Evolutionary conservation across 345 rosid genomes (phyloP).

Genomic region (Citrus maxima): DNA sequence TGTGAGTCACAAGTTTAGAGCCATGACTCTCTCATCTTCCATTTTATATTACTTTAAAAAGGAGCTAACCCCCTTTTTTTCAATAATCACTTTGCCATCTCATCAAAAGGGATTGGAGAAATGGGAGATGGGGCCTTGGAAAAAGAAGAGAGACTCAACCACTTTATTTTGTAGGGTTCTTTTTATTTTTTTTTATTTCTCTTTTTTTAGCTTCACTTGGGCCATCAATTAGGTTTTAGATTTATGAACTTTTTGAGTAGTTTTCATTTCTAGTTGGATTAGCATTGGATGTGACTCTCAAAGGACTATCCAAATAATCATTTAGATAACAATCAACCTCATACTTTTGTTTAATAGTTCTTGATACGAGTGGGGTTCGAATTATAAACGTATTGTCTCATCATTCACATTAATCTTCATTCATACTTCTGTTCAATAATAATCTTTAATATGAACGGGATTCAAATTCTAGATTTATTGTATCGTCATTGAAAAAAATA

Average conservation of each 20-base stretch:
- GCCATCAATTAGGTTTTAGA: slow-evolving; percentile 5
- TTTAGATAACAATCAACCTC: too few species aligned
- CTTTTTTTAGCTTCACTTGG: background rate
- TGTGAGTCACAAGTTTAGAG: background rate
- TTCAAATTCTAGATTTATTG: too few species aligned
- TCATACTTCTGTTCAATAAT: too few species aligned
- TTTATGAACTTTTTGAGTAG: background rate
- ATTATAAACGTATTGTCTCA: too few species aligned
- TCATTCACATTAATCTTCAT: too few species aligned
- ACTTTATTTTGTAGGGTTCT: background rate
- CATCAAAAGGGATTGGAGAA: background rate
- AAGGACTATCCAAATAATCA: too few species aligned
- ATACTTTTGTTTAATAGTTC: too few species aligned
- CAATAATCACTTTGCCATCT: slow-evolving; percentile 3
- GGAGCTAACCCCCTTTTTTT: background rate
- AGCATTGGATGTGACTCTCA: background rate
- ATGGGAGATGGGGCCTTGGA: slow-evolving; percentile 9
- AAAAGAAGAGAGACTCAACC: slow-evolving; percentile 4
- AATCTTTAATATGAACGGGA: too few species aligned
- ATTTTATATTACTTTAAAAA: background rate
- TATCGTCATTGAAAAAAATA: too few species aligned
- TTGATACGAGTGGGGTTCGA: too few species aligned
- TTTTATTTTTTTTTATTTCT: background rate
- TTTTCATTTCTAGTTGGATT: background rate
- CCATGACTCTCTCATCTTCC: slow-evolving; percentile 1